Percentiles rank a stretch among this genome's conserved stretches.
Conservation (phyloP, 805 yeast species). For the Wickerhamomyces hampshirensis region DNA sequence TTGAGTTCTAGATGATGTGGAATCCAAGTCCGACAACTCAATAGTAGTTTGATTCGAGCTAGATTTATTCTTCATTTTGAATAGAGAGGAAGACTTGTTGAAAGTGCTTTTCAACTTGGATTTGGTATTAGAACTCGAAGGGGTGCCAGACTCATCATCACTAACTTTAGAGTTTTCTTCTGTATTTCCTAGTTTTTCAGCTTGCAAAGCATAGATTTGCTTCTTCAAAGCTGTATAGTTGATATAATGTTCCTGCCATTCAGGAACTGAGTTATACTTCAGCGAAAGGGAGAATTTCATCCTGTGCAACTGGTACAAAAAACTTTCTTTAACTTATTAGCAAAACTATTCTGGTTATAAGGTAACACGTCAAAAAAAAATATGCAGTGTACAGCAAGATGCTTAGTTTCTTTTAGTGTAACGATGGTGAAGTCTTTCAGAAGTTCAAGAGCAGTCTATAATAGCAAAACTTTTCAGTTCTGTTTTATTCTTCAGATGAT, state of each 20-base stretch:
- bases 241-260: conserved; percentile 81
- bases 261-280: conserved; percentile 71
- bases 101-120: conserved; percentile 7
- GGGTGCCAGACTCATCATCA: conserved; percentile 3
- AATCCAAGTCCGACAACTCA: conserved; percentile 24
- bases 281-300: conserved; percentile 73
- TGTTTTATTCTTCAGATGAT: too few relatives aligned
- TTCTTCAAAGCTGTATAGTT: conserved; percentile 60
- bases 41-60: conserved; percentile 6
- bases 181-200: conserved; percentile 24
- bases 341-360: too few relatives aligned
- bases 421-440: too few relatives aligned
- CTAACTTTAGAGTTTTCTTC: conserved; percentile 1
- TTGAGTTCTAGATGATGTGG: not conserved
- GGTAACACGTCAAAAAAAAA: too few relatives aligned
- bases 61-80: not conserved
- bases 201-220: conserved; percentile 49
- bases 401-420: too few relatives aligned
- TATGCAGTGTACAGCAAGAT: too few relatives aligned
- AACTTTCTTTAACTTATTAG: not conserved
- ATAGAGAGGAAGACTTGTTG: conserved; percentile 1
- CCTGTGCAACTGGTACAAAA: too few relatives aligned
- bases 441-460: too few relatives aligned
- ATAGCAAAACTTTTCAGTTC: too few relatives aligned
- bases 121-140: conserved; percentile 1